phyloP scores from a whole-genome alignment of 805 yeast genomes.

The Maudiozyma turicensis region DNA sequence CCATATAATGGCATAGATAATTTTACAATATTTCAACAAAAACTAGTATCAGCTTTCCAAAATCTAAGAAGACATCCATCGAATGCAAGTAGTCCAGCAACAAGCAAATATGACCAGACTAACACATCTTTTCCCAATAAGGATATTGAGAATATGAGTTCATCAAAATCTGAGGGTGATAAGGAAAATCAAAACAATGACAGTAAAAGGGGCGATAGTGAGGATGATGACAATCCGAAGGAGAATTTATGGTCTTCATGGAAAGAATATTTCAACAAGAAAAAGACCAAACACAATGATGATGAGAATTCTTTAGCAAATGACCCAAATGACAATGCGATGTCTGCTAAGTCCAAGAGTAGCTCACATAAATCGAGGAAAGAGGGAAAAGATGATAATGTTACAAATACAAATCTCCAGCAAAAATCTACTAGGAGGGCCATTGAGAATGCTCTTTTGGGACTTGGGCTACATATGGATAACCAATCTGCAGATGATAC shows the following conservation, averaged over 20 bases:
- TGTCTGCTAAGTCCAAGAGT: not conserved
- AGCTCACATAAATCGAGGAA: not conserved
- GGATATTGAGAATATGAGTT: not conserved
- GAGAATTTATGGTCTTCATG: conserved; percentile 19
- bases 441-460: conserved; percentile 17
- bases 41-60: conserved; percentile 25
- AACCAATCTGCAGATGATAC: not conserved
- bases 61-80: conserved; percentile 18
- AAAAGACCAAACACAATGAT: conserved; percentile 10
- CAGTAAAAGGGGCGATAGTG: not conserved
- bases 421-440: conserved; percentile 11
- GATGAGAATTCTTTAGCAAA: conserved; percentile 2
- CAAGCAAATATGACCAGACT: conserved; percentile 2
- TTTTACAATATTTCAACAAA: conserved; percentile 22
- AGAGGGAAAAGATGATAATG: conserved; percentile 2
- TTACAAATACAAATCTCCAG: conserved; percentile 8
- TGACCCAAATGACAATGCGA: not conserved
- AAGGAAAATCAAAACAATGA: not conserved
- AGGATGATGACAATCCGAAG: conserved; percentile 3
- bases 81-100: conserved; percentile 1
- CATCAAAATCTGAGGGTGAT: not conserved
- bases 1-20: conserved; percentile 24
- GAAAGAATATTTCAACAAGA: conserved; percentile 22
- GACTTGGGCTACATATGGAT: conserved; percentile 15
- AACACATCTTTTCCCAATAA: not conserved